Base-by-base conservation (phyloP, 345 rosid species). In the Limnanthes douglasii region DNA sequence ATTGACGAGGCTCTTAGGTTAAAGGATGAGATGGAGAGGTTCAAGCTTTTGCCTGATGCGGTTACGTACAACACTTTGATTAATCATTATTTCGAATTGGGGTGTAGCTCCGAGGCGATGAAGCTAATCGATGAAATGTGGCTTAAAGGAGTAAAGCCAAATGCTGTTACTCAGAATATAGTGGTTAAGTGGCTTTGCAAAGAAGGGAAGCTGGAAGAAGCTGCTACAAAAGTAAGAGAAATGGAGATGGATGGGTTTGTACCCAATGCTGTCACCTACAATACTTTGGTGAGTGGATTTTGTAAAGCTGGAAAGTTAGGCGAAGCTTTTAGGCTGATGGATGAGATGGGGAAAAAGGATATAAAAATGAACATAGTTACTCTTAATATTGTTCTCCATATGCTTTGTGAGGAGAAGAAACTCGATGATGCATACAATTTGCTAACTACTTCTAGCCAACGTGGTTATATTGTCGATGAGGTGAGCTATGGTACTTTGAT, bases 21-120 rank as follows among this genome's bases (percentile, higher is more conserved):
- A 46, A 66, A 52, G 33, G 71, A 63, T 50, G 86, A 73, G 59
- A 75, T 88, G 80, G 78, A 74, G 56, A 61, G 39, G 38, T 46
- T 65, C 35, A 66, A 68, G 57, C 53, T 83, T 51, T 20, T 45
- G n/a, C 86, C 90, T 0, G 92, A 88, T 70, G 80, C 70, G 41
- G 86, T 83, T 39, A 78, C 86, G 0, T 83, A 73, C 61, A 83
- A 73, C 45, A 76, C 93, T 1, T 49, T 83, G 68, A 73, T 88
- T 41, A 64, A 79, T 46, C 83, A 81, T 31, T 88, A 72, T 66
- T 88, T 79, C 21, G 51, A 68, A 19, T 35, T 35, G 18, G 66
- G 63, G 35, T 37, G 48, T 37, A 51, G 69, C 30, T 46, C 21
- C 0, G 73, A 76, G 45, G 90, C 72, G 9, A 61, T 59, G 35